phyloP scores from a whole-genome alignment of 495 filamentous ascomycete genomes.

The Xylaria curta region DNA sequence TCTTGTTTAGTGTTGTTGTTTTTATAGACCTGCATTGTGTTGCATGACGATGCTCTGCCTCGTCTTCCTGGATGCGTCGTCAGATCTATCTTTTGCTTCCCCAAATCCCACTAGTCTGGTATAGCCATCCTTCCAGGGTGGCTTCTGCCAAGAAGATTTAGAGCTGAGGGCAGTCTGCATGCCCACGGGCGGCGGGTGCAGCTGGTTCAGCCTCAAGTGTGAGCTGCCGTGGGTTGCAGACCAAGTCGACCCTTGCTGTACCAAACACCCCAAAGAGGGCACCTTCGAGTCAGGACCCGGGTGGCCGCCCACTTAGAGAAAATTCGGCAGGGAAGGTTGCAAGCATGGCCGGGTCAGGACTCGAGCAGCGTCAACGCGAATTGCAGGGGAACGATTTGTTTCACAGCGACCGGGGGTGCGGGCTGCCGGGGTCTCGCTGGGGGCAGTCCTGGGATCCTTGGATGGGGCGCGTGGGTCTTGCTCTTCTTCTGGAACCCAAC shows the following conservation, averaged over 20 bases:
- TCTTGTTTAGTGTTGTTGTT: neutral
- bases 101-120: neutral
- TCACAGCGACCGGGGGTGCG: conserved; percentile 38
- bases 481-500: conserved; percentile 12
- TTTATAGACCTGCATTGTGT: neutral
- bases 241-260: conserved; percentile 16
- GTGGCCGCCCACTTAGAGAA: conserved; percentile 32
- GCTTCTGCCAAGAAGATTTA: conserved; percentile 34
- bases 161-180: conserved; percentile 27
- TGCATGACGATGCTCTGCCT: neutral
- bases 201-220: conserved; percentile 29
- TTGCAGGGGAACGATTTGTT: conserved; percentile 43
- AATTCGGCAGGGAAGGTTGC: conserved; percentile 33
- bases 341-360: conserved; percentile 36
- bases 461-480: neutral
- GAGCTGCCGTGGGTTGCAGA: conserved; percentile 31
- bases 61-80: neutral
- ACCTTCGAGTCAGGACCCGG: conserved; percentile 26
- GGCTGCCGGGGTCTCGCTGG: conserved; percentile 4
- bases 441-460: neutral
- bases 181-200: conserved; percentile 15
- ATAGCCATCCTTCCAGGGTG: conserved; percentile 16
- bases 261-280: conserved; percentile 27
- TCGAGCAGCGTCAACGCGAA: conserved; percentile 39
- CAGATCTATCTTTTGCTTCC: neutral